phyloP scores from a whole-genome alignment of 75 land plant species.

The Adiantum capillusveneris region DNA sequence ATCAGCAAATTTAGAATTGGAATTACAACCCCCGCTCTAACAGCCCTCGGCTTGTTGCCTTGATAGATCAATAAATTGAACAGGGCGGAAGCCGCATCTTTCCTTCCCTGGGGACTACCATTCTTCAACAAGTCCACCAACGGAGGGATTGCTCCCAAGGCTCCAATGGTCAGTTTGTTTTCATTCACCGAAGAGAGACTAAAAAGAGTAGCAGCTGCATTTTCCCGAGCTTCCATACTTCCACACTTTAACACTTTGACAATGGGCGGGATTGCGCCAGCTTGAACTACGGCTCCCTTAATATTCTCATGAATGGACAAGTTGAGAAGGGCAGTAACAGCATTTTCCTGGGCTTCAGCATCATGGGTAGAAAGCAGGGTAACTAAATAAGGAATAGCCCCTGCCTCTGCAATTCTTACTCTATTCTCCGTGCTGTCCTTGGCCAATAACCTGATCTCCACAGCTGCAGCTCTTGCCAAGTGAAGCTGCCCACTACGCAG shows the following conservation, averaged over 20 bases:
- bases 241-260: conserved; percentile 9
- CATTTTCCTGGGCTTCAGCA: conserved; percentile 33
- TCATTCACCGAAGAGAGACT: conserved; percentile 14
- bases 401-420: conserved; percentile 68
- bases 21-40: conserved; percentile 51
- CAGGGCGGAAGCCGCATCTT: conserved; percentile 72
- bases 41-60: conserved; percentile 74
- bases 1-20: conserved; percentile 28
- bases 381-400: conserved; percentile 55
- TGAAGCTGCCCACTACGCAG: conserved; percentile 51
- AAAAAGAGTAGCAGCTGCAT: conserved; percentile 26
- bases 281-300: conserved; percentile 42
- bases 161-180: conserved; percentile 13
- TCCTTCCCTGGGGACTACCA: conserved; percentile 24
- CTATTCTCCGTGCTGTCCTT: conserved; percentile 74
- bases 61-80: conserved; percentile 56
- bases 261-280: conserved; percentile 47
- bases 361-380: conserved; percentile 24
- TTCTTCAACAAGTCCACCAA: conserved; percentile 3
- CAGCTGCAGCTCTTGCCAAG: conserved; percentile 53
- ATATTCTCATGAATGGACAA: conserved; percentile 65
- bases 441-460: conserved; percentile 67
- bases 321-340: conserved; percentile 27
- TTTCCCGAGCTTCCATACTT: conserved; percentile 12
- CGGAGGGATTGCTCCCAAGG: conserved; percentile 5